Percentiles rank a stretch among this genome's conserved stretches.
phyloP scores from a whole-genome alignment of 2,329 filamentous ascomycete species.

The Tetracladium maxilliforme region DNA sequence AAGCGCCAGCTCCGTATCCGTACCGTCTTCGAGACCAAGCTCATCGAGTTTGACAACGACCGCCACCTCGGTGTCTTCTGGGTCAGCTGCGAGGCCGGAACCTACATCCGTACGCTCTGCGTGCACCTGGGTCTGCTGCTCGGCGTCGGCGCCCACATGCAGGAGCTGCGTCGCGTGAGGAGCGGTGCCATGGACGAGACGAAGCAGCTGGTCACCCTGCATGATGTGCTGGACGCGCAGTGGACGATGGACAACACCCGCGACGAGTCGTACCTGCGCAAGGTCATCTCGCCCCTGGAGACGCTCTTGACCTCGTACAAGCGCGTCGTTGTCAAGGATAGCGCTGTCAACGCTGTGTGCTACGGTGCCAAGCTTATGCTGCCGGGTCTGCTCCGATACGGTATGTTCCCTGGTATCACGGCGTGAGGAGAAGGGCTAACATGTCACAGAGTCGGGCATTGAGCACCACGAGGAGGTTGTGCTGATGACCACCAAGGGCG shows the following conservation, averaged over 20 bases:
- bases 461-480: slow-evolving; percentile 95
- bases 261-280: slow-evolving; percentile 84
- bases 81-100: slow-evolving; percentile 97
- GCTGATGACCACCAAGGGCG: slow-evolving; percentile 97
- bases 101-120: slow-evolving; percentile 96
- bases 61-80: slow-evolving; percentile 96
- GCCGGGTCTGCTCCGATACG: slow-evolving; percentile 84
- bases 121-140: slow-evolving; percentile 70
- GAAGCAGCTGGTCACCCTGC: slow-evolving; percentile 78
- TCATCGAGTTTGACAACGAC: slow-evolving; percentile 97
- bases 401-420: slow-evolving; percentile 28
- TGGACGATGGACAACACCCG: slow-evolving; percentile 92
- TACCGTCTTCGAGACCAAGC: slow-evolving; percentile 94
- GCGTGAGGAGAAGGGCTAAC: slow-evolving; percentile 12
- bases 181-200: slow-evolving; percentile 91
- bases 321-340: slow-evolving; percentile 95
- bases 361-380: slow-evolving; percentile 99
- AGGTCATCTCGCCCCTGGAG: slow-evolving; percentile 85
- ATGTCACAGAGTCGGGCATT: slow-evolving; percentile 59
- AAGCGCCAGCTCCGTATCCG: slow-evolving; percentile 97
- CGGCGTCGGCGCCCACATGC: slow-evolving; percentile 92
- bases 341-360: slow-evolving; percentile 90
- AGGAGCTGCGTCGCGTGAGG: slow-evolving; percentile 87
- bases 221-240: slow-evolving; percentile 91
- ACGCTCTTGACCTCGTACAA: slow-evolving; percentile 87